Evolutionary conservation across 2,329 filamentous ascomycete species (phyloP), one percentile per base, ranked within the genome.

Genomic region (Knoxdaviesia proteae): DNA sequence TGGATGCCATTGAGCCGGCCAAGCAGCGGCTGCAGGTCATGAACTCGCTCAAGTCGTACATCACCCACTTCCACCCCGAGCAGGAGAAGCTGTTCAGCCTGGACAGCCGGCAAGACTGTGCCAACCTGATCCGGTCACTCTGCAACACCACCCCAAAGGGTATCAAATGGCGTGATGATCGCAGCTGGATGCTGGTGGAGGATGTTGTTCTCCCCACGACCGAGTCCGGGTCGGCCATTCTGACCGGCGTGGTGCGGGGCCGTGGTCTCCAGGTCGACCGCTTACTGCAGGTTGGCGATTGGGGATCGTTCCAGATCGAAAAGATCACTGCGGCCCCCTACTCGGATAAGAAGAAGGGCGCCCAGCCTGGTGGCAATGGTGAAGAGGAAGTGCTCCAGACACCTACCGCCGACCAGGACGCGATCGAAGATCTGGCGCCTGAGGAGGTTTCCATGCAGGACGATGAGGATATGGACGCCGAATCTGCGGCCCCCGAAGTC

Each of bases 101-200:
- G 44, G 86, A 94, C 55, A 88, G 74, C 47, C 72, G 83, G 54
- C 86, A 94, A 55, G 90, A 98, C 57, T 88, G 83, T 56, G 74
- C 84, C 42, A 96, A 94, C 56, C 65, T 93, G 35, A 81, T 96
- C 59, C 74, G 92, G 42, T 88, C 86, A 32, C 64, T 98, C 10
- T 98, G 90, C 66, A 94, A 78, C 49, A 84, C 81, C 34, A 86
- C 80, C 38, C 88, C 90, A 7, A 96, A 93, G 62, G 90, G 90
- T 1, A 74, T 98, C n/a, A 68, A 79, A 48, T 98, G 90, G 90
- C 75, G 90, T 51, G 90, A 98, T 42, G 84, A 94, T 49, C 73
- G 90, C 50, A 93, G 86, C 52, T 98, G 90, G 83, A 84, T 98
- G 79, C 63, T 94, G 45, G 74, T 88, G 5, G 90, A 98, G 49